These are phyloP conservation scores for Fusarium sp. DNA, from an alignment of 2,329 filamentous ascomycete species.

Conservation along the genomic window DNA sequence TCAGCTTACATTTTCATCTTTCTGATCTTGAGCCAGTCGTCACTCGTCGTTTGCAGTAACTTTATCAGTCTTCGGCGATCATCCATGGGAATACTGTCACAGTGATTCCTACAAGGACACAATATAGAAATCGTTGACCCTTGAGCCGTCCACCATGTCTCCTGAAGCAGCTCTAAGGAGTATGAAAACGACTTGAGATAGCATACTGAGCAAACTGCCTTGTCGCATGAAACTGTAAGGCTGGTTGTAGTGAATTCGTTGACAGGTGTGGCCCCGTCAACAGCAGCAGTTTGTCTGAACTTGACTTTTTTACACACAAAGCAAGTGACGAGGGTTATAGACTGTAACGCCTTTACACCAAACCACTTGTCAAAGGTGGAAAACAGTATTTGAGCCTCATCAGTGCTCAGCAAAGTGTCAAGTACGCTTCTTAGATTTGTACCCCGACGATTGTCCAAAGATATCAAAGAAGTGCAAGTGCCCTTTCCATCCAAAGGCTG, in stretches of 20 bases:
- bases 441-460: background rate
- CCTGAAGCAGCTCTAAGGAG: background rate
- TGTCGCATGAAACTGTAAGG: background rate
- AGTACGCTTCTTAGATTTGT: background rate
- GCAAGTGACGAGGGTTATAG: constrained; percentile 3
- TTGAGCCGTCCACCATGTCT: constrained; percentile 1
- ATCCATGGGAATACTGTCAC: background rate
- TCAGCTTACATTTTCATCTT: constrained; percentile 1
- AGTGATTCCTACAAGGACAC: background rate
- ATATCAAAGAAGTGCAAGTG: background rate
- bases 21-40: background rate
- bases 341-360: background rate
- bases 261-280: background rate
- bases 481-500: background rate
- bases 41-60: background rate
- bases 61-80: background rate
- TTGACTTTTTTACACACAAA: constrained; percentile 1
- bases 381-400: constrained; percentile 1
- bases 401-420: background rate
- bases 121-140: background rate
- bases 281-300: background rate
- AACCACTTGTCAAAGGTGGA: constrained; percentile 13
- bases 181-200: background rate
- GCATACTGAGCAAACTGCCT: background rate
- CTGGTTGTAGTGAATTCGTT: background rate